Base-by-base conservation (phyloP, 2,329 filamentous ascomycete genomes). In the Periconia digitata region DNA sequence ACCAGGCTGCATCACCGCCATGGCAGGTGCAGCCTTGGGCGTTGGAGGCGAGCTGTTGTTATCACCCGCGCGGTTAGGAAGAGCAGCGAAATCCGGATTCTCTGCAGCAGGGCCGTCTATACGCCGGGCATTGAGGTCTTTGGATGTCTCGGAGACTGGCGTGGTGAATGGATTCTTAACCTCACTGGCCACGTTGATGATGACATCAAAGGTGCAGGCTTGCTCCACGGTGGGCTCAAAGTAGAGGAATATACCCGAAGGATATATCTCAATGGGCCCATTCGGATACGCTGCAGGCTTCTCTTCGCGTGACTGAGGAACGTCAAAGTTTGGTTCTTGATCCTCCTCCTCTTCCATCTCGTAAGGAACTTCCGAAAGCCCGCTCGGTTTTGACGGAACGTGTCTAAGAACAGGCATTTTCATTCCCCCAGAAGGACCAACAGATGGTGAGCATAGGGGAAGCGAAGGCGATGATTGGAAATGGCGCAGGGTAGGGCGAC, bases 111-210 rank as follows among this genome's bases (percentile, higher is more conserved):
- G 66, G 3, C 67, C 67, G 43, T 71, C 67, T 10, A 69, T 49
- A 45, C 64, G 58, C 45, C 69, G 52, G 20, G 67, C 66, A 38
- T 71, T 64, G n/a, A 72, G 58, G 18, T 70, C 65, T 45, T 71
- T 68, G 41, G 65, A 59, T 6, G 59, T 62, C 10, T 59, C 60
- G 13, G 59, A 56, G 6, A 53, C 51, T 4, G 63, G 49, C 8
- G 66, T 60, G 13, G 72, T 66, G 63, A 92, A 90, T 0, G 89
- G 89, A 61, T 94, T 92, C 48, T 79, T 79, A 2, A 94, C 89
- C 70, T 95, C 89, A 49, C 86, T 85, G 1, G 89, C 89, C 6
- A 92, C 89, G 55, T 95, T 95, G 64, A 94, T 85, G 16, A 95
- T 84, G 2, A 92, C 86, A 59, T 94, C 90, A 56, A 92, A 95